A percentile compares a stretch with the other conserved stretches of the same genome.
phyloP scores from a whole-genome alignment of 352 stramenopile species.

The Phytophthora pluvialis region DNA sequence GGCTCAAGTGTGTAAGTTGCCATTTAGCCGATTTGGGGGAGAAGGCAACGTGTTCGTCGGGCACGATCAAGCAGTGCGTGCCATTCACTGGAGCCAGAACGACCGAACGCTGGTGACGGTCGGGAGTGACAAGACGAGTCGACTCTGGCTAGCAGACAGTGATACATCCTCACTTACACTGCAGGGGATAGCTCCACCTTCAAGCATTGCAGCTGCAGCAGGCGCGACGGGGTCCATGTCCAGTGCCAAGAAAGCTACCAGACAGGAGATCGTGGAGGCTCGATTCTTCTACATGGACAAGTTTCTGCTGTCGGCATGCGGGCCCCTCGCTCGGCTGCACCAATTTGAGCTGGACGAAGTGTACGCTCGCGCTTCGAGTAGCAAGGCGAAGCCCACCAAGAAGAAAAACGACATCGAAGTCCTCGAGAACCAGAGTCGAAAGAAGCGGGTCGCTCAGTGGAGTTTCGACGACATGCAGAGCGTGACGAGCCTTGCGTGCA shows the following conservation, averaged over 20 bases:
- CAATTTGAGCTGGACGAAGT: constrained; percentile 79
- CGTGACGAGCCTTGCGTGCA: constrained; percentile 69
- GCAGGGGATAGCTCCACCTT: constrained; percentile 45
- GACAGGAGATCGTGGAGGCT: constrained; percentile 69
- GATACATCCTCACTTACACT: constrained; percentile 69
- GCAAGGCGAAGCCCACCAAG: constrained; percentile 24
- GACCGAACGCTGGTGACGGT: constrained; percentile 74
- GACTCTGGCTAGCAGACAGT: constrained; percentile 70
- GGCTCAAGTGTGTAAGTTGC: constrained; percentile 69
- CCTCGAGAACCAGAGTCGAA: constrained; percentile 66
- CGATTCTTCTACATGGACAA: constrained; percentile 92
- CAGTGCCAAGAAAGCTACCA: constrained; percentile 56
- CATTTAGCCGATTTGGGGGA: constrained; percentile 71
- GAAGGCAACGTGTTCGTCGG: constrained; percentile 74
- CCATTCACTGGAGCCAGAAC: constrained; percentile 80
- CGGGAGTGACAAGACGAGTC: constrained; percentile 70
- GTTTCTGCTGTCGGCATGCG: constrained; percentile 77
- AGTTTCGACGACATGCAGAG: constrained; percentile 67
- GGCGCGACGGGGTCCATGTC: constrained; percentile 33
- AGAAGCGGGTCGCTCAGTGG: constrained; percentile 74
- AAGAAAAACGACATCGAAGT: constrained; percentile 45
- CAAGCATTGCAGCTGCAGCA: constrained; percentile 37
- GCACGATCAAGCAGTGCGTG: constrained; percentile 68
- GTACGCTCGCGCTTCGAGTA: constrained; percentile 45
- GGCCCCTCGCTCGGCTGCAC: constrained; percentile 68